Base-by-base conservation (phyloP, 768 basidiomycete genomes). In the Boletus rubescentipes region DNA sequence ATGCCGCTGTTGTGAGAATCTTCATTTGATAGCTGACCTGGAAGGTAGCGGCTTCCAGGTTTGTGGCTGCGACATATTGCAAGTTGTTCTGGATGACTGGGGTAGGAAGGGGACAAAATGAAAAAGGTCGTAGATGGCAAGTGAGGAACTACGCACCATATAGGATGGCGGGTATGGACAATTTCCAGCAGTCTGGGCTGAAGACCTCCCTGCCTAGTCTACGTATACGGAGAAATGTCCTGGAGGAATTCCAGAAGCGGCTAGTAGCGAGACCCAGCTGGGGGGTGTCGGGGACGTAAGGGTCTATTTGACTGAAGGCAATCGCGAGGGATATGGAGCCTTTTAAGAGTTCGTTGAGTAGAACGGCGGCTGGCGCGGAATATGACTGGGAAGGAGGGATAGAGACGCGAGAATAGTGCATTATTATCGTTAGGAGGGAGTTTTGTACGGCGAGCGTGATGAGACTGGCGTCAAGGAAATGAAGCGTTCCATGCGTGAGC, bases 11-110 rank as follows among this genome's bases (percentile, higher is more conserved):
- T 35, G 93, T 95, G 60, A 96, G 84, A 65, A 96, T 93, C 73
- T 96, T 96, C 93, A 96, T 96, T 70, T 96, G 93, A 72, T 95
- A 95, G 40, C 86, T 91, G 67, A 96, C 93, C 72, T 97, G 95
- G 73, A 98, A 98, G 15, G 94, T 97, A 20, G 95, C 94, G 15
- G 91, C 93, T 60, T 93, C 88, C 55, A 98, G 77, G 71, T 98
- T 98, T 39, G 90, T 87, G 6, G 91, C 92, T 32, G 95, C 95
- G 49, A 95, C 87, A 71, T 93, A 98, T 72, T 97, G 95, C 32
- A 98, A 78, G 76, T 93, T 93, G 76, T 96, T 96, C 77, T 98
- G 92, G 55, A 95, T 84, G 67, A 93, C 90, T 64, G 21, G 40
- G 23, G 36, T 20, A 42, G 42, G 34, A 16, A 51, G 36, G 40